Percentiles rank a stretch among this genome's conserved stretches.
Conservation (phyloP, 495 filamentous ascomycete genomes). For the Rhypophila decipiens region DNA sequence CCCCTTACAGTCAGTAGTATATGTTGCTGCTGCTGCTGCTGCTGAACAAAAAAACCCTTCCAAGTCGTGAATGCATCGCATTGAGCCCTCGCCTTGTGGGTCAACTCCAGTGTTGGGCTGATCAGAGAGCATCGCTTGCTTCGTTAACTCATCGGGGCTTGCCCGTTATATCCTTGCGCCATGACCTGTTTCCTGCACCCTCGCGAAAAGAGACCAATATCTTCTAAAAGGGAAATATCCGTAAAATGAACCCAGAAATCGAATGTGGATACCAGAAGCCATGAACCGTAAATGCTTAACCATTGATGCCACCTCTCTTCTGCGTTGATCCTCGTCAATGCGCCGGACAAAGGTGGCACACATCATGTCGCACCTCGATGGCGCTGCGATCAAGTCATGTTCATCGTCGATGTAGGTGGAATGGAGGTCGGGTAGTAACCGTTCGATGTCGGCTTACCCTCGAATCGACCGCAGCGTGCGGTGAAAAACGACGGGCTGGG, state of each 20-base stretch:
- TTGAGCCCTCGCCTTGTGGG: no score
- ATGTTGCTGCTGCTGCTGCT: no score
- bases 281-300: conserved; percentile 3
- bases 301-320: neutral
- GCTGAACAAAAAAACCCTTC: no score
- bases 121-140: no score
- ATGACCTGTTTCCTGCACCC: neutral
- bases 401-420: conserved; percentile 22
- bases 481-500: conserved; percentile 27
- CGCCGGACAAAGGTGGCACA: neutral
- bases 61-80: no score
- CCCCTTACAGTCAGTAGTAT: no score
- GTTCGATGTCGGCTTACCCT: conserved; percentile 35
- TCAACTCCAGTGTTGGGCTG: no score
- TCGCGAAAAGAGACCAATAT: neutral
- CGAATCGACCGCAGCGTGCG: conserved; percentile 35
- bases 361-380: neutral
- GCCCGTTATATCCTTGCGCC: neutral
- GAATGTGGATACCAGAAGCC: neutral
- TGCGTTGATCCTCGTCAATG: neutral
- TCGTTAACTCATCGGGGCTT: no score
- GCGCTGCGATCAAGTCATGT: conserved; percentile 20
- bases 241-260: neutral
- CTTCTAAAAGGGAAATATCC: neutral
- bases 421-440: conserved; percentile 41